These are phyloP conservation scores for Sicyos edulis DNA, from an alignment of 306 rosid genomes.

Conservation along the genomic window DNA sequence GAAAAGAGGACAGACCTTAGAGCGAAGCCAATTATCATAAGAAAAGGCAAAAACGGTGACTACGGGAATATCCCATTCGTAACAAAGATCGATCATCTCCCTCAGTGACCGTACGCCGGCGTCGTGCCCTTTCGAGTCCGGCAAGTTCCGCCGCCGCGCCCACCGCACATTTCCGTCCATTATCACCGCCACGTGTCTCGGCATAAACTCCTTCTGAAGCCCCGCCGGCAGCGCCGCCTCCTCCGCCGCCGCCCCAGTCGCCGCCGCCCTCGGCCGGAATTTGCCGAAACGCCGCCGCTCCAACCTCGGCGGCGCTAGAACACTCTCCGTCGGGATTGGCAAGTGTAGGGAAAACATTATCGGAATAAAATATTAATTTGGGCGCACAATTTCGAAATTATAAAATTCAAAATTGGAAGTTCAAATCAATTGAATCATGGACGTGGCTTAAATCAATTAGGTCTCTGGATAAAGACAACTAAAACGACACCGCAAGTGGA, in stretches of 20 bases:
- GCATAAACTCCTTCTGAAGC: slow-evolving; percentile 51
- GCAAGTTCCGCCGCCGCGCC: slow-evolving; percentile 45
- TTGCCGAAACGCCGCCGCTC: background rate
- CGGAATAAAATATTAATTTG: too few relatives aligned
- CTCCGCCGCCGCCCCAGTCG: background rate
- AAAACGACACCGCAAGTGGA: slow-evolving; percentile 11
- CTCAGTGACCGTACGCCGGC: slow-evolving; percentile 49
- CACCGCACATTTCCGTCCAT: slow-evolving; percentile 81
- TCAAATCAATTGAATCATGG: background rate
- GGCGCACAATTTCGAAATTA: background rate
- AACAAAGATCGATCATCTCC: slow-evolving; percentile 35
- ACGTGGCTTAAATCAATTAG: background rate
- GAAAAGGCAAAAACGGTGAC: slow-evolving; percentile 64
- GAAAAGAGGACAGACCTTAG: slow-evolving; percentile 32
- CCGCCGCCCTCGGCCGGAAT: background rate
- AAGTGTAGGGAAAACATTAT: slow-evolving; percentile 34
- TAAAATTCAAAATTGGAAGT: background rate
- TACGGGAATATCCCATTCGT: slow-evolving; percentile 56
- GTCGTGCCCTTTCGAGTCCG: slow-evolving; percentile 44
- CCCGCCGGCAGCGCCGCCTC: slow-evolving; percentile 29
- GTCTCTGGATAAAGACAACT: background rate
- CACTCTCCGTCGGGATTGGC: slow-evolving; percentile 28
- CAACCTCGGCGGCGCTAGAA: slow-evolving; percentile 14
- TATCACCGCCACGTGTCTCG: slow-evolving; percentile 80
- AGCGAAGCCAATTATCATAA: slow-evolving; percentile 61